phyloP scores from a whole-genome alignment of 352 stramenopile genomes.

The Phytophthora crassamura region DNA sequence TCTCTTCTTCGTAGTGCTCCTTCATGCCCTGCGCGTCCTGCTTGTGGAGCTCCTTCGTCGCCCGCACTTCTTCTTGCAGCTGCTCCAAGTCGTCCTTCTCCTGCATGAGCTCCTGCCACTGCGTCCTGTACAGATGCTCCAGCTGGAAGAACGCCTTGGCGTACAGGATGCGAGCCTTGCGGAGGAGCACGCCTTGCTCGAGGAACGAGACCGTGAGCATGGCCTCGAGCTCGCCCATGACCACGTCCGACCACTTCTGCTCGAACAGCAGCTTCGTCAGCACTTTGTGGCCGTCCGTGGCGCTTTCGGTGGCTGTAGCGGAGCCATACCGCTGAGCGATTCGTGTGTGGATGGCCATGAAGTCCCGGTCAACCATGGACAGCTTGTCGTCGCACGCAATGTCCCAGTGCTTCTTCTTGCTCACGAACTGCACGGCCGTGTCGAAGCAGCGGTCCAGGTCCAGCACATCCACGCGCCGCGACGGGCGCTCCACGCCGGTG shows the following conservation, averaged over 20 bases:
- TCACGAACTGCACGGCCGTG: constrained; percentile 65
- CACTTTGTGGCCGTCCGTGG: constrained; percentile 27
- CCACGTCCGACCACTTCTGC: constrained; percentile 92
- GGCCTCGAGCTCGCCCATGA: constrained; percentile 85
- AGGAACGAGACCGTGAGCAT: constrained; percentile 91
- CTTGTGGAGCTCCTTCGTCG: constrained; percentile 45
- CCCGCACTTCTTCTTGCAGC: constrained; percentile 41
- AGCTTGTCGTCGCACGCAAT: constrained; percentile 52
- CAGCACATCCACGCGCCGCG: constrained; percentile 65
- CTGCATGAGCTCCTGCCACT: constrained; percentile 42
- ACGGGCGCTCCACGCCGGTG: constrained; percentile 66
- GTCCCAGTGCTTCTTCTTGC: constrained; percentile 55
- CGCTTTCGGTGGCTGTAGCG: neutral
- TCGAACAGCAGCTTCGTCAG: constrained; percentile 83
- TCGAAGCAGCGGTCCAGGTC: constrained; percentile 80
- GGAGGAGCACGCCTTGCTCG: constrained; percentile 85
- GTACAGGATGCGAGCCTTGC: constrained; percentile 82
- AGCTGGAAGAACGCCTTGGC: constrained; percentile 82
- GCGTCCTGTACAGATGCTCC: constrained; percentile 54
- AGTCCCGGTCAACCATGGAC: constrained; percentile 72
- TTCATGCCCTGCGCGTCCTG: constrained; percentile 52
- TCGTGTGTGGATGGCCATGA: constrained; percentile 61
- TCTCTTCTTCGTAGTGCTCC: constrained; percentile 58
- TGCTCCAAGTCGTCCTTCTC: constrained; percentile 48
- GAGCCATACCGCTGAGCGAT: constrained; percentile 44